phyloP scores from a whole-genome alignment of 2,329 filamentous ascomycete species.

The Trichoderma koningiopsis region DNA sequence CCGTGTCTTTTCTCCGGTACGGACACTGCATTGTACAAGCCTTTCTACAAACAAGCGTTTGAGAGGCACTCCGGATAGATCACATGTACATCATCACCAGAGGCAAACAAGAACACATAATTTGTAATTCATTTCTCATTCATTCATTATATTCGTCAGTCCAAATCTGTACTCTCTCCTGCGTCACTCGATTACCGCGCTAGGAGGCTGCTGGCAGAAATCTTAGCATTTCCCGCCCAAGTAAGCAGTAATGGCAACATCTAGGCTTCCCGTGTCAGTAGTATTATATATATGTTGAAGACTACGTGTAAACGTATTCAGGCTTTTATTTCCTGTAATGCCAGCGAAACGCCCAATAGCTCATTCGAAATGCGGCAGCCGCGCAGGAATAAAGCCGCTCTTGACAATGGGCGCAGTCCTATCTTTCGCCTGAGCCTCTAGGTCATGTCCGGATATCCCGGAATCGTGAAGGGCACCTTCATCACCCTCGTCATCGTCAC shows the following conservation, averaged over 20 bases:
- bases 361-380: constrained; percentile 58
- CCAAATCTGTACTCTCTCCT: not conserved
- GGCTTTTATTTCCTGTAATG: not conserved
- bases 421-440: constrained; percentile 36
- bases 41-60: not conserved
- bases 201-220: not conserved
- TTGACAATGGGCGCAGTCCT: not conserved
- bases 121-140: constrained; percentile 8
- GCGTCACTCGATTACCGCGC: not conserved
- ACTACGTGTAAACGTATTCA: not conserved
- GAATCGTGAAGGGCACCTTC: constrained; percentile 2
- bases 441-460: constrained; percentile 10
- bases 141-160: constrained; percentile 1
- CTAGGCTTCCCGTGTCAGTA: constrained; percentile 19
- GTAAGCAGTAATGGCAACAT: not conserved
- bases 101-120: not conserved
- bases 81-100: not conserved
- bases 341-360: not conserved
- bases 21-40: not conserved
- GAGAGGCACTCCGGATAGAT: not conserved
- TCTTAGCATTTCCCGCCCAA: not conserved
- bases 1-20: not conserved
- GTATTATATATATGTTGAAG: constrained; percentile 5
- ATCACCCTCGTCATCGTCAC: not conserved
- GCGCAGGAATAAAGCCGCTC: constrained; percentile 58